A percentile compares a stretch with the other conserved stretches of the same genome.
phyloP scores from a whole-genome alignment of 2,329 filamentous ascomycete species.

The Calcarisporium arbuscula region DNA sequence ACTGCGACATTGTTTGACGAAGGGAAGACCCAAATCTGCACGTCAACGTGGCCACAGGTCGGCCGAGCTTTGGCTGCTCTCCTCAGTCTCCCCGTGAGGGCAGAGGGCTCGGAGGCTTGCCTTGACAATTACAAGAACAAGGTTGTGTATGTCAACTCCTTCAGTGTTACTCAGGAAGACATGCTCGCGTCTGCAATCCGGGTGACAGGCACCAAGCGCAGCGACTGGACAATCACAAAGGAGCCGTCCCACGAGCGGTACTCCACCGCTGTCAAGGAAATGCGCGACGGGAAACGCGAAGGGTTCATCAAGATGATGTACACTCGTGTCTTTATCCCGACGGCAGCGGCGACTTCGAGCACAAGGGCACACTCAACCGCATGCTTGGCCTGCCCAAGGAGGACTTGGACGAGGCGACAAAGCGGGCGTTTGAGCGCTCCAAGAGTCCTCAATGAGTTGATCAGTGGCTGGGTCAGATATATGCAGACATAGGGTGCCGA shows the following conservation, averaged over 20 bases:
- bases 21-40: constrained; percentile 49
- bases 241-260: constrained; percentile 38
- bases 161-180: constrained; percentile 54
- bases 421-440: too few relatives aligned
- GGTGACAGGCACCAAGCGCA: constrained; percentile 49
- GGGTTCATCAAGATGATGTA: constrained; percentile 50
- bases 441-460: too few relatives aligned
- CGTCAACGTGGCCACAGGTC: constrained; percentile 53
- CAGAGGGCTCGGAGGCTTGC: too few relatives aligned
- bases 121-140: too few relatives aligned
- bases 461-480: too few relatives aligned
- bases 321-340: constrained; percentile 45
- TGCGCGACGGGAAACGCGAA: constrained; percentile 31
- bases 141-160: constrained; percentile 47
- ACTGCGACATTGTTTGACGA: constrained; percentile 44
- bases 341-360: constrained; percentile 34
- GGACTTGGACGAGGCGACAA: constrained; percentile 50
- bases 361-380: constrained; percentile 38
- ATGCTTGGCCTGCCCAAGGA: constrained; percentile 51
- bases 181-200: constrained; percentile 57
- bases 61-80: constrained; percentile 47
- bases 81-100: constrained; percentile 38
- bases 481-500: too few relatives aligned
- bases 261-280: constrained; percentile 34
- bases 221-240: constrained; percentile 53